Conservation (phyloP, 805 yeast species). For the Lipomyces spencermartinsiae region DNA sequence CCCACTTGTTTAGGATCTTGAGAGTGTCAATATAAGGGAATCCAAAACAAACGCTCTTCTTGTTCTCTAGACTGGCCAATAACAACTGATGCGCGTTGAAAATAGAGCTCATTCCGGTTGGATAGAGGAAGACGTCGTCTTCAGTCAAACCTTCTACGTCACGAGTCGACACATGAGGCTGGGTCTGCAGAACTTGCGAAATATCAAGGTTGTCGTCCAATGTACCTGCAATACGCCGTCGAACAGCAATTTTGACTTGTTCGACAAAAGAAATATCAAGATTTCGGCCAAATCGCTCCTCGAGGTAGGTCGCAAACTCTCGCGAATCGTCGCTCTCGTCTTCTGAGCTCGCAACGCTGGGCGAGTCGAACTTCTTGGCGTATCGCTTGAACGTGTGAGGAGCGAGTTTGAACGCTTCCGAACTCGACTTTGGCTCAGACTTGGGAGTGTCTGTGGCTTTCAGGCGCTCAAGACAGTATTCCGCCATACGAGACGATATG, state of each 20-base stretch:
- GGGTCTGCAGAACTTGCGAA: conserved; percentile 31
- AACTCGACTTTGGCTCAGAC: conserved; percentile 18
- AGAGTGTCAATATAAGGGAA: conserved; percentile 95
- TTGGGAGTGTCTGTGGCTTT: conserved; percentile 18
- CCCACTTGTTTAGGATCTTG: conserved; percentile 84
- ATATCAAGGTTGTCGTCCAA: conserved; percentile 51
- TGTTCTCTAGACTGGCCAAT: conserved; percentile 40
- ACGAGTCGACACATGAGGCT: conserved; percentile 31
- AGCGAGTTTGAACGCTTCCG: conserved; percentile 23
- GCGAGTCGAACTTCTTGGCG: conserved; percentile 27
- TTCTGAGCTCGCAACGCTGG: conserved; percentile 21
- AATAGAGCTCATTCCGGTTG: conserved; percentile 93
- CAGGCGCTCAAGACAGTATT: conserved; percentile 65
- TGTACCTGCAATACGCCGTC: conserved; percentile 74
- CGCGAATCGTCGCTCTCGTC: conserved; percentile 35
- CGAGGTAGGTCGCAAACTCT: conserved; percentile 51
- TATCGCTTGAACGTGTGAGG: conserved; percentile 31
- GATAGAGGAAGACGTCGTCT: conserved; percentile 80
- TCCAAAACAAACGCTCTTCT: conserved; percentile 89
- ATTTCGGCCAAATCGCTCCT: conserved; percentile 89
- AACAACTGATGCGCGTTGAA: conserved; percentile 71
- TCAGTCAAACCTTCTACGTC: conserved; percentile 49
- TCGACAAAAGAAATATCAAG: conserved; percentile 76
- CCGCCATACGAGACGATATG: conserved; percentile 88
- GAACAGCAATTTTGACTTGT: conserved; percentile 76